Evolutionary conservation across 2,329 filamentous ascomycete species (phyloP), one percentile per base, ranked within the genome.

Genomic region (Fusarium sp.): DNA sequence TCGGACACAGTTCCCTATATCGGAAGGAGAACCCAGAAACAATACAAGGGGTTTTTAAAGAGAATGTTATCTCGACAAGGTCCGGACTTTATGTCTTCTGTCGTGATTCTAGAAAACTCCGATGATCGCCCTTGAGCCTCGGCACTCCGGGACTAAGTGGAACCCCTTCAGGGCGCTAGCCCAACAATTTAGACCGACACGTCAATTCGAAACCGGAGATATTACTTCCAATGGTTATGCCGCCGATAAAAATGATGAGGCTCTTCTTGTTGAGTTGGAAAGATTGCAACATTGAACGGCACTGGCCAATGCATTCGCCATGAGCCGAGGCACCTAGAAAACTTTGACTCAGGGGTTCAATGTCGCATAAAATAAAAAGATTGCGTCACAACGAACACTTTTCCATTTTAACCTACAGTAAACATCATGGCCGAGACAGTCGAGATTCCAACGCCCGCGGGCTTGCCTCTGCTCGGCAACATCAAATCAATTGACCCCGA

Each of bases 401-500:
- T 27, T 16, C 8, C 14, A 18, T 22, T 38, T 27, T 11, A 25
- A 33, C n/a, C 13, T 22, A 29, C 8, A 29, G 7, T 29, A 25
- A 22, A 18, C 38, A 58, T 45, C 22, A 77, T 76, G 74, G 66
- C 68, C 5, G 74, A 74, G 36, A 74, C 70, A 11, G 80, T 81
- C 40, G 83, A 86, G 4, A 91, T 93, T 65, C 91, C 91, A 5
- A 86, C 88, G 42, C 91, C 91, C 16, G 85, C 85, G 58, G 90
- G 89, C 6, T 83, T 91, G 59, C 92, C 91, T 0, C 80, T 93
- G 20, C 65, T 94, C n/a, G 91, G 92, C 31, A 92, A 94, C 76
- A 80, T 91, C 27, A 81, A 84, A 58, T 89, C 91, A 65, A 85
- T 94, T 67, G 88, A 93, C 72, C 80, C 85, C 0, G 85, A 88